Evolutionary conservation across 768 basidiomycete genomes (phyloP).

Genomic region (Suillus subaureus): DNA sequence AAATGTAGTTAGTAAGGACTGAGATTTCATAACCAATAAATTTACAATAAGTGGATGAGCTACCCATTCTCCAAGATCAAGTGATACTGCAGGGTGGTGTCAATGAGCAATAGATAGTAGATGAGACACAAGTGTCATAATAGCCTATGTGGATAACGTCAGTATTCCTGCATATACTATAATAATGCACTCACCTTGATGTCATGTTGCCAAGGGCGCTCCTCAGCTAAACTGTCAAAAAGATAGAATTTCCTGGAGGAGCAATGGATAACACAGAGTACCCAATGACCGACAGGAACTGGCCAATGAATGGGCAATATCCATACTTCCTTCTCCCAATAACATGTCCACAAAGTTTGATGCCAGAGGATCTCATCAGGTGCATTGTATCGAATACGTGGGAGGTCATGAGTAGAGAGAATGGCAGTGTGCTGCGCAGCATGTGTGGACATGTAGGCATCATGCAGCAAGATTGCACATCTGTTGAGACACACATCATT

Average conservation of each 20-base stretch:
- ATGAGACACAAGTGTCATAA: background rate
- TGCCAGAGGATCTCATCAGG: slow-evolving; percentile 25
- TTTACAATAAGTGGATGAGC: background rate
- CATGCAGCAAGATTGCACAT: too few species aligned
- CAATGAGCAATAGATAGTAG: background rate
- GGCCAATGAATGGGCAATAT: slow-evolving; percentile 31
- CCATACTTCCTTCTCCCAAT: slow-evolving; percentile 35
- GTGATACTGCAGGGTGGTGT: background rate
- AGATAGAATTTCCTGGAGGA: background rate
- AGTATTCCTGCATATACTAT: too few species aligned
- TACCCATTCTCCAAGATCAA: background rate
- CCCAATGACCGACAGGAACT: background rate
- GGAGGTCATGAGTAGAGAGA: slow-evolving; percentile 13
- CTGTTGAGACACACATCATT: too few species aligned
- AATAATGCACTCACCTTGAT: background rate
- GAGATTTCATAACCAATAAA: background rate
- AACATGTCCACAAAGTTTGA: slow-evolving; percentile 13
- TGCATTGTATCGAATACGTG: slow-evolving; percentile 2
- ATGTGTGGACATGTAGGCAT: too few species aligned
- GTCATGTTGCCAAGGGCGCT: background rate
- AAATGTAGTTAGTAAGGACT: background rate
- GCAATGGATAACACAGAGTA: background rate
- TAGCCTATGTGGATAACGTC: too few species aligned
- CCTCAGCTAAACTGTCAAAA: background rate
- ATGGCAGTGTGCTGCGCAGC: too few species aligned